Evolutionary conservation across 2,329 filamentous ascomycete species (phyloP).

Genomic region (Sporothrix euskadiensis): DNA sequence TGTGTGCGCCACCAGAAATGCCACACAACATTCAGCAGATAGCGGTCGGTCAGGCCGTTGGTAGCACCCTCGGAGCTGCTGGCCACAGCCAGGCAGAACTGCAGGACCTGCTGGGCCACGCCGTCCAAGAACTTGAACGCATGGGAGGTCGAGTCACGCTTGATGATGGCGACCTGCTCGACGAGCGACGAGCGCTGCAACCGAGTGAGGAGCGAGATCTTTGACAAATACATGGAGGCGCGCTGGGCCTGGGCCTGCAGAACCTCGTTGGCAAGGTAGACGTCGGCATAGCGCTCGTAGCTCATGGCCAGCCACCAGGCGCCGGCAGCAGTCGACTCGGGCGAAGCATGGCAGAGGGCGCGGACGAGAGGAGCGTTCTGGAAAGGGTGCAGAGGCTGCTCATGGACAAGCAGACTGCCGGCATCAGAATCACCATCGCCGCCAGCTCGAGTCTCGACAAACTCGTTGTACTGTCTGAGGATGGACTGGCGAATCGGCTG

Average conservation of each 20-base stretch:
- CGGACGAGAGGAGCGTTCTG: conserved; percentile 57
- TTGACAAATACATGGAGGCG: conserved; percentile 45
- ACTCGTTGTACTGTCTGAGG: conserved; percentile 35
- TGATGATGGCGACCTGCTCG: conserved; percentile 55
- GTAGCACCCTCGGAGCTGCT: too few relatives aligned
- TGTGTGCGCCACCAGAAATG: conserved; percentile 60
- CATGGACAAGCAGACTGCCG: conserved; percentile 22
- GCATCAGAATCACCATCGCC: not conserved
- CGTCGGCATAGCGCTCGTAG: conserved; percentile 53
- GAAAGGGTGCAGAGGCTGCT: conserved; percentile 59
- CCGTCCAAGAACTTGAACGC: conserved; percentile 54
- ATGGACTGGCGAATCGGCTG: conserved; percentile 41
- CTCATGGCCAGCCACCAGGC: conserved; percentile 53
- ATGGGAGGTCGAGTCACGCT: conserved; percentile 61
- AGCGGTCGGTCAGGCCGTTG: conserved; percentile 25
- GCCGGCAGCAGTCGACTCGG: not conserved
- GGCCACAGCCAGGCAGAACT: conserved; percentile 13
- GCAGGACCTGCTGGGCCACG: conserved; percentile 43
- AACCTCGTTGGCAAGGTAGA: conserved; percentile 46
- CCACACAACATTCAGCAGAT: conserved; percentile 45
- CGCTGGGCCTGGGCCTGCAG: conserved; percentile 47
- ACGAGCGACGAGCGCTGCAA: conserved; percentile 61
- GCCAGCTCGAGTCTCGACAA: not conserved
- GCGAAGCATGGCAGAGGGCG: conserved; percentile 40
- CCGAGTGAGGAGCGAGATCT: conserved; percentile 57